phyloP scores from a whole-genome alignment of 164 flowering plant species.

The Vitis cinerea region DNA sequence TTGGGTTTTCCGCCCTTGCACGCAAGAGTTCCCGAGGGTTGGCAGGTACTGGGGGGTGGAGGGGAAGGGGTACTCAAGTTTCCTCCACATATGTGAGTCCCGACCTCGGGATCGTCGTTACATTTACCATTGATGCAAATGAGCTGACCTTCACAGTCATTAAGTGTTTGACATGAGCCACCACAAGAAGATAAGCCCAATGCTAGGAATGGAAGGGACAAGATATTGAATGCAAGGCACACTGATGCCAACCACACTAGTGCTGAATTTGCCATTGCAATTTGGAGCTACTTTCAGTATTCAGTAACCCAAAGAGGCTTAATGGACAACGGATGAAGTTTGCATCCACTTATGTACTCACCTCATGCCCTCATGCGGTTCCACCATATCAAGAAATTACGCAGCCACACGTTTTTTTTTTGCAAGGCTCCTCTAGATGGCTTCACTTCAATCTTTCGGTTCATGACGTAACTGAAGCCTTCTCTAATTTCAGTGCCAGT shows the following conservation, averaged over 20 bases:
- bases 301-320: too few species aligned
- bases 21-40: neutral
- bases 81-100: constrained; percentile 17
- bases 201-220: neutral
- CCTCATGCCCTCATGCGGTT: too few species aligned
- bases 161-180: constrained; percentile 26
- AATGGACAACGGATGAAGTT: too few species aligned
- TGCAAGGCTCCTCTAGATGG: too few species aligned
- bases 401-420: too few species aligned
- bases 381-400: too few species aligned
- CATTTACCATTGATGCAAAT: constrained; percentile 39
- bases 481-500: too few species aligned
- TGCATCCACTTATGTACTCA: too few species aligned
- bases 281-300: too few species aligned
- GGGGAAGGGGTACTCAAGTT: neutral
- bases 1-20: constrained; percentile 6
- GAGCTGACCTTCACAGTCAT: constrained; percentile 35
- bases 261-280: neutral
- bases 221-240: neutral
- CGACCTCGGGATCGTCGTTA: constrained; percentile 34
- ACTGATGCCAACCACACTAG: neutral
- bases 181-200: constrained; percentile 26
- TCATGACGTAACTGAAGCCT: too few species aligned
- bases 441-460: too few species aligned
- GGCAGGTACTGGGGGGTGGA: neutral